Percentiles rank a stretch among this genome's conserved stretches.
phyloP scores from a whole-genome alignment of 1,284 basidiomycete species.

The Chalciporus sp. region DNA sequence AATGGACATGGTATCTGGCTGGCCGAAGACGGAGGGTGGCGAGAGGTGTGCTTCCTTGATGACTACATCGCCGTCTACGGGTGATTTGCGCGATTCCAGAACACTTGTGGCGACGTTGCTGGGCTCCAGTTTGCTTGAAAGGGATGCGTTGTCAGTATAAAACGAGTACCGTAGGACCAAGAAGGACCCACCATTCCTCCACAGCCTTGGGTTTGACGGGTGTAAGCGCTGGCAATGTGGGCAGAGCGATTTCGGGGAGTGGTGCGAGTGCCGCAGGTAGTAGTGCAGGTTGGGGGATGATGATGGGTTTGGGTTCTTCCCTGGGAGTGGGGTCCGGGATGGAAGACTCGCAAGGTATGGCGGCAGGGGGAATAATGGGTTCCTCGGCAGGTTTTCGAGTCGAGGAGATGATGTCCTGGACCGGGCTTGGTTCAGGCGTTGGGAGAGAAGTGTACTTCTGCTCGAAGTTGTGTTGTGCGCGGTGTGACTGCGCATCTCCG shows the following conservation, averaged over 20 bases:
- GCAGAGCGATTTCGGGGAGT: not conserved
- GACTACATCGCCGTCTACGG: no score
- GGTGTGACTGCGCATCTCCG: not conserved
- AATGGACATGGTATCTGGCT: not conserved
- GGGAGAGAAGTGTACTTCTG: not conserved
- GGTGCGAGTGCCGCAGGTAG: constrained; percentile 6
- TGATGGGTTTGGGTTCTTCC: not conserved
- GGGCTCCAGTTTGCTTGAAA: not conserved
- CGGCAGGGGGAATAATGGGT: not conserved
- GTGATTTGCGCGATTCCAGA: no score
- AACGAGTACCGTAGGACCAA: not conserved
- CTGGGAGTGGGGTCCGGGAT: not conserved
- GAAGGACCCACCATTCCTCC: not conserved
- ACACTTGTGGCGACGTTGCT: not conserved
- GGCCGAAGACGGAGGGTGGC: not conserved
- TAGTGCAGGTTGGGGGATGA: not conserved
- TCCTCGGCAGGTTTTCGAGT: not conserved
- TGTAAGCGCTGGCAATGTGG: not conserved
- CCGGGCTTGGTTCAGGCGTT: not conserved
- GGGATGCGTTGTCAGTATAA: not conserved
- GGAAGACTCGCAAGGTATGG: not conserved
- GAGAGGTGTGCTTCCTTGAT: not conserved
- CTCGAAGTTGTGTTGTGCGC: constrained; percentile 1
- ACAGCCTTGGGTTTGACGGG: not conserved
- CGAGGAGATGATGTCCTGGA: not conserved